Evolutionary conservation across 345 rosid genomes (phyloP).

Genomic region (Excoecaria agallocha): DNA sequence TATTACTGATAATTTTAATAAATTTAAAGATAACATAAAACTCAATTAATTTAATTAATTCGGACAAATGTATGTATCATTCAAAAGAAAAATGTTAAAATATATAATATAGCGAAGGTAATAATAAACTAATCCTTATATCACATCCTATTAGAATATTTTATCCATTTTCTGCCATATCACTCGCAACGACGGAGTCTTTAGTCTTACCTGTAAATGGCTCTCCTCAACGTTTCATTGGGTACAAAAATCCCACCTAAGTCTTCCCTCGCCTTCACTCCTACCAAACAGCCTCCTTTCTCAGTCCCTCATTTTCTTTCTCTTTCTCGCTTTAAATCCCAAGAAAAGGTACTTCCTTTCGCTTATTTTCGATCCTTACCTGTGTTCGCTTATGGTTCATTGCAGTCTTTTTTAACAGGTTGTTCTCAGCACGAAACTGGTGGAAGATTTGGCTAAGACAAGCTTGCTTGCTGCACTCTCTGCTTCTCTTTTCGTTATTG

Average conservation of each 20-base stretch:
- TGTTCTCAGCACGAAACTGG: conserved; percentile 22
- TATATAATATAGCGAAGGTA: too few relatives aligned
- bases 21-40: too few relatives aligned
- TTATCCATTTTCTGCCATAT: background rate
- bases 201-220: conserved; percentile 26
- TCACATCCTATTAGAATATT: too few relatives aligned
- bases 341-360: conserved; percentile 15
- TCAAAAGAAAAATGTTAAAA: too few relatives aligned
- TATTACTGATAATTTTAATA: too few relatives aligned
- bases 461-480: conserved; percentile 61
- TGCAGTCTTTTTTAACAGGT: conserved; percentile 8
- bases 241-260: conserved; percentile 37
- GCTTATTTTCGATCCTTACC: background rate
- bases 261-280: conserved; percentile 25
- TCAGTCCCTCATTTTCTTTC: conserved; percentile 12
- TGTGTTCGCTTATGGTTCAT: background rate
- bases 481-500: conserved; percentile 61
- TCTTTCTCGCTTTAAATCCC: conserved; percentile 19
- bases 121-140: too few relatives aligned
- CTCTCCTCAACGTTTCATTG: conserved; percentile 47
- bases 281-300: conserved; percentile 9
- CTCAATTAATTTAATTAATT: too few relatives aligned
- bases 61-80: too few relatives aligned
- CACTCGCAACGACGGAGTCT: background rate
- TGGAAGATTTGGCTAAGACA: conserved; percentile 39